Evolutionary conservation across 257 asterid genomes (phyloP).

Genomic region (Nemophila menziesii): DNA sequence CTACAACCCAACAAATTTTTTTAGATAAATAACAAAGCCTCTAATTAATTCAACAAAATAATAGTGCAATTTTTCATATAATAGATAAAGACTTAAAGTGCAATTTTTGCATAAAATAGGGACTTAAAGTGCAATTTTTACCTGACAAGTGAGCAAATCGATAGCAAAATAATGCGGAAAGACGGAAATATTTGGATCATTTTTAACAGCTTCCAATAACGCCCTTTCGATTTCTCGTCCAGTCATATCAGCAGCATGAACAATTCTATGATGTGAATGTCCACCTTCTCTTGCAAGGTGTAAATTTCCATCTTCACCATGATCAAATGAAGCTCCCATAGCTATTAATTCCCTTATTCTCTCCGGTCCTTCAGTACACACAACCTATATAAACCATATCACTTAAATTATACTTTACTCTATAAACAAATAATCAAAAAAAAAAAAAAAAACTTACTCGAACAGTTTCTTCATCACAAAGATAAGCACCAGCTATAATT

Average conservation of each 20-base stretch:
- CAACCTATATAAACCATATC: constrained; percentile 56
- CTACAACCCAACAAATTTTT: constrained; percentile 34
- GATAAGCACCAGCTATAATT: constrained; percentile 94
- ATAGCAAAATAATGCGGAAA: constrained; percentile 92
- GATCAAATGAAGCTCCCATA: constrained; percentile 99
- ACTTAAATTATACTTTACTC: too few relatives aligned
- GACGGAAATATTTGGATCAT: constrained; percentile 70
- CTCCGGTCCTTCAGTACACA: constrained; percentile 97
- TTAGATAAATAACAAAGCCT: constrained; percentile 11
- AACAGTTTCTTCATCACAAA: constrained; percentile 97
- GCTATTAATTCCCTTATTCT: constrained; percentile 90
- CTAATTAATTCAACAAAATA: constrained; percentile 1
- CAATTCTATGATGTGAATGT: constrained; percentile 92
- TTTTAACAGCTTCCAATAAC: constrained; percentile 66
- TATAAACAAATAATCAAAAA: background rate
- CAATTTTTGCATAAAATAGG: too few relatives aligned
- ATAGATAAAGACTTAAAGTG: too few relatives aligned
- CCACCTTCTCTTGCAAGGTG: constrained; percentile 99
- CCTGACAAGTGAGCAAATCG: constrained; percentile 90
- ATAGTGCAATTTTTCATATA: too few relatives aligned
- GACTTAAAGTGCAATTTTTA: constrained; percentile 11
- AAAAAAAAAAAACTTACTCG: constrained; percentile 41
- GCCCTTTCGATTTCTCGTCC: constrained; percentile 98
- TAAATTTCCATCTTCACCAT: constrained; percentile 95
- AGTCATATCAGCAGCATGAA: constrained; percentile 98